phyloP scores from a whole-genome alignment of 345 rosid species.

The Citrus trifoliata region DNA sequence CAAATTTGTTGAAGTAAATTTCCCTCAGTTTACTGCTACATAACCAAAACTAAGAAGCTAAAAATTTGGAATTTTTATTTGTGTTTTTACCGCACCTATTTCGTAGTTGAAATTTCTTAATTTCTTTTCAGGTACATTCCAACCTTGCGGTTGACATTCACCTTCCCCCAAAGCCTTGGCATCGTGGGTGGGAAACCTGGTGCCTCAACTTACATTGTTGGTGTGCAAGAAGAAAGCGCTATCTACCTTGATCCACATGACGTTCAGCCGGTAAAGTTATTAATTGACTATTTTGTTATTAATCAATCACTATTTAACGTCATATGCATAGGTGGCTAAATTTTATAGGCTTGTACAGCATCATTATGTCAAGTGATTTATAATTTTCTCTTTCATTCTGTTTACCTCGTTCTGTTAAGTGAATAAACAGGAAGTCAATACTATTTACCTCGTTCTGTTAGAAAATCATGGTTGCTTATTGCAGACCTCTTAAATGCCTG shows the following conservation, averaged over 20 bases:
- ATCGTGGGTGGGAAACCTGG: constrained; percentile 94
- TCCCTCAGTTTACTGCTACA: neutral
- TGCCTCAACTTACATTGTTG: constrained; percentile 84
- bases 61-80: neutral
- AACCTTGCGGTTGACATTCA: constrained; percentile 66
- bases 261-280: constrained; percentile 58
- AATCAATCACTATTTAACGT: neutral
- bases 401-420: neutral
- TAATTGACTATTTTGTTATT: neutral
- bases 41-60: neutral
- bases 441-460: neutral
- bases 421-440: neutral
- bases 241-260: constrained; percentile 95
- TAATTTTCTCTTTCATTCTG: neutral
- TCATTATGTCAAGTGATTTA: neutral
- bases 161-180: constrained; percentile 91
- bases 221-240: constrained; percentile 78
- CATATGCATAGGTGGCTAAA: neutral
- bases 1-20: neutral
- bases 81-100: neutral
- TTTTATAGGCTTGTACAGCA: neutral
- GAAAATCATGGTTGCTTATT: neutral
- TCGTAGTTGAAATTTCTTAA: constrained; percentile 1
- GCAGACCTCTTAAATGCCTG: neutral
- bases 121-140: constrained; percentile 67